These are phyloP conservation scores for Pleurotus sapidus DNA, from an alignment of 768 basidiomycete species.

Conservation along the genomic window DNA sequence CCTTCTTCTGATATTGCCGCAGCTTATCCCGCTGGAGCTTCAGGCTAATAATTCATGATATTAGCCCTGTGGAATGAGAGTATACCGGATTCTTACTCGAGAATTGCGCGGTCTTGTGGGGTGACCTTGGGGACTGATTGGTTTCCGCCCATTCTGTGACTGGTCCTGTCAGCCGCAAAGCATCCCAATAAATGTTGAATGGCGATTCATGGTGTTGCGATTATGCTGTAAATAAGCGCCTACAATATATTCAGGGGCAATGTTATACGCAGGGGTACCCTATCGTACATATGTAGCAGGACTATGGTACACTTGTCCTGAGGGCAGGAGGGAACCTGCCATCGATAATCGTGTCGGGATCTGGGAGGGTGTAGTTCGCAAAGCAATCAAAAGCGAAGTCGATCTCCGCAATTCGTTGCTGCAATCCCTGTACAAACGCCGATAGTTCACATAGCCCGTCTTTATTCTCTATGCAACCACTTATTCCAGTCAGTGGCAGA, in stretches of 20 bases:
- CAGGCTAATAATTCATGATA: constrained; percentile 49
- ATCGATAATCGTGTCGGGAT: constrained; percentile 35
- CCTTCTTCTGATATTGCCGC: constrained; percentile 94
- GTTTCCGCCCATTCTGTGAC: constrained; percentile 56
- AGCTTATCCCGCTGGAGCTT: constrained; percentile 96
- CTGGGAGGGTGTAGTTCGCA: constrained; percentile 42
- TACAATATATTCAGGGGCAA: too few relatives aligned
- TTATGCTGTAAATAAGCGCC: too few relatives aligned
- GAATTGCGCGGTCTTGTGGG: constrained; percentile 87
- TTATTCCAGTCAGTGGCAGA: constrained; percentile 62
- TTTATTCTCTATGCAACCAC: constrained; percentile 51
- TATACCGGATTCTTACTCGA: constrained; percentile 67
- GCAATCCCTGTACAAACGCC: constrained; percentile 57
- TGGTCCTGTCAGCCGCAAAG: too few relatives aligned
- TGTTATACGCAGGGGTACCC: too few relatives aligned
- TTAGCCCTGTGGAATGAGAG: not conserved
- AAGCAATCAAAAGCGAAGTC: constrained; percentile 66
- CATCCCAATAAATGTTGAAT: too few relatives aligned
- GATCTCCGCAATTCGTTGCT: constrained; percentile 50
- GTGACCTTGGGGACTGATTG: constrained; percentile 89
- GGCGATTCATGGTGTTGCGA: too few relatives aligned
- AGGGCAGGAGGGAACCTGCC: constrained; percentile 24
- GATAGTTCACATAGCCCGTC: constrained; percentile 63
- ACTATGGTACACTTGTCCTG: constrained; percentile 19
- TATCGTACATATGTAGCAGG: constrained; percentile 17